phyloP scores from a whole-genome alignment of 345 rosid species.

The Cardamine resedifolia region DNA sequence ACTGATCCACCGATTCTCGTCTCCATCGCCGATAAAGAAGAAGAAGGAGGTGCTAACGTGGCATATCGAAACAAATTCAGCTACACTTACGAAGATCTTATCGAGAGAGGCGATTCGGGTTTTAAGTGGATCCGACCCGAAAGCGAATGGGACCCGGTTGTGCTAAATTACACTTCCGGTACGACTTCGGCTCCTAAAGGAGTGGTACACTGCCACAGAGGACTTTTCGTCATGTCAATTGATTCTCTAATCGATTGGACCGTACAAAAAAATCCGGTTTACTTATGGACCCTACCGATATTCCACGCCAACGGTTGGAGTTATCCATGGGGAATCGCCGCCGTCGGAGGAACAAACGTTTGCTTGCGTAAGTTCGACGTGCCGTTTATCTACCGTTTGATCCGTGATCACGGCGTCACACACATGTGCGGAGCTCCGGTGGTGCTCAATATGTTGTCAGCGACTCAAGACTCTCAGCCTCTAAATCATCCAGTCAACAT shows the following conservation, averaged over 20 bases:
- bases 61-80: constrained; percentile 13
- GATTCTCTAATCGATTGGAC: constrained; percentile 58
- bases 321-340: constrained; percentile 76
- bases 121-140: constrained; percentile 57
- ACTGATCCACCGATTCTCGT: constrained; percentile 48
- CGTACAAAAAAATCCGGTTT: constrained; percentile 62
- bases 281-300: constrained; percentile 88
- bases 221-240: constrained; percentile 50
- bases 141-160: constrained; percentile 68
- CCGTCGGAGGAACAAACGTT: constrained; percentile 75
- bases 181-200: constrained; percentile 91
- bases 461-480: constrained; percentile 32
- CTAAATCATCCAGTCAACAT: constrained; percentile 54
- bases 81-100: constrained; percentile 51
- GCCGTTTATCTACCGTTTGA: constrained; percentile 46
- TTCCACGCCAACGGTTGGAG: constrained; percentile 91
- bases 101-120: constrained; percentile 50
- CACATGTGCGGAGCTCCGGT: constrained; percentile 94
- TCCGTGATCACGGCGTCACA: constrained; percentile 59
- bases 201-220: constrained; percentile 80
- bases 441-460: constrained; percentile 72
- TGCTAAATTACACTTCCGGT: constrained; percentile 80
- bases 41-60: constrained; percentile 26
- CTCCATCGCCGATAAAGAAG: constrained; percentile 45
- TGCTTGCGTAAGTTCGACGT: constrained; percentile 73